phyloP scores from a whole-genome alignment of 2,329 filamentous ascomycete species.

The Fusarium algeriense region DNA sequence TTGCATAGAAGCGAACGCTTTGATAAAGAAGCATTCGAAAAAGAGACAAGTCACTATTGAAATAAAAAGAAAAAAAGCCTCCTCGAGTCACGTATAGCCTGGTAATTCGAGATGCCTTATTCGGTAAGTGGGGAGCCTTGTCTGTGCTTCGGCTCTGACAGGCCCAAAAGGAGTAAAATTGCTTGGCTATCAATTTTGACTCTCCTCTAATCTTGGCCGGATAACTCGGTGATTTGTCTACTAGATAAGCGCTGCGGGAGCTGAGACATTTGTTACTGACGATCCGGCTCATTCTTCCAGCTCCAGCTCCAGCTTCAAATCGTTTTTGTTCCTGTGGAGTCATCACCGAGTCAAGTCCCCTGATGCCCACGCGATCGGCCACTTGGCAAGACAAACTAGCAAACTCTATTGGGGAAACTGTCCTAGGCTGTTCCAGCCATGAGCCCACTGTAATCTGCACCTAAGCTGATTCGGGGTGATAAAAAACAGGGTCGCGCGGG shows the following conservation, averaged over 20 bases:
- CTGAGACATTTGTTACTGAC: conserved; percentile 6
- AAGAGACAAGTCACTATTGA: background rate
- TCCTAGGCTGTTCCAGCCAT: too few species aligned
- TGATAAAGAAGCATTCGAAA: background rate
- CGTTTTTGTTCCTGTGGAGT: conserved; percentile 3
- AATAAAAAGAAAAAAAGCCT: background rate
- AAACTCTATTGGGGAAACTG: conserved; percentile 11
- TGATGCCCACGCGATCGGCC: conserved; percentile 21
- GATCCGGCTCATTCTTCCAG: background rate
- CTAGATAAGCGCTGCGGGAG: conserved; percentile 4
- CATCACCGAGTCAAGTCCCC: conserved; percentile 23
- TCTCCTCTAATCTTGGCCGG: background rate
- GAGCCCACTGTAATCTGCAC: background rate
- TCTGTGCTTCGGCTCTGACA: background rate
- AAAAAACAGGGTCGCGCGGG: background rate
- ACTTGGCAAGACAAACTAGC: conserved; percentile 17
- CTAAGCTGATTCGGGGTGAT: background rate
- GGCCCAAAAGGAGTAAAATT: background rate
- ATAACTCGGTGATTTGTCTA: background rate
- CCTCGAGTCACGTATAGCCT: background rate
- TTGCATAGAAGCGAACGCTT: conserved; percentile 20
- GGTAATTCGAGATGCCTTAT: conserved; percentile 2
- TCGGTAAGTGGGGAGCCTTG: conserved; percentile 3
- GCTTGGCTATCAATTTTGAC: background rate
- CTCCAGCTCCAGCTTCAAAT: background rate